Evolutionary conservation across 805 yeast species (phyloP).

Genomic region (Sugiyamaella lignohabitans): DNA sequence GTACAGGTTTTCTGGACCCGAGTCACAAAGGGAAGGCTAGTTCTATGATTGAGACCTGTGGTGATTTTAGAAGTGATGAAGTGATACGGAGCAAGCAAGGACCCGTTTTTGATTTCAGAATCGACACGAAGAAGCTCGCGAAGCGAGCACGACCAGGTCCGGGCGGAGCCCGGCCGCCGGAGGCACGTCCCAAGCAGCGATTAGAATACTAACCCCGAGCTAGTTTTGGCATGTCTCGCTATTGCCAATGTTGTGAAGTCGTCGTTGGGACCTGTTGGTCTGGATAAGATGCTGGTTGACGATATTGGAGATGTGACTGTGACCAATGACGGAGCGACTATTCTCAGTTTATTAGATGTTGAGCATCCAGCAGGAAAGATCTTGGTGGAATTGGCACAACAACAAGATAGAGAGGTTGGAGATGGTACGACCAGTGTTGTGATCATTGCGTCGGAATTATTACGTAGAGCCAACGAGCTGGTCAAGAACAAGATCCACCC

Average conservation of each 20-base stretch:
- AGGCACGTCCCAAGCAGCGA: no score
- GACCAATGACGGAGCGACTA: conserved; percentile 98
- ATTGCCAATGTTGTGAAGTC: conserved; percentile 83
- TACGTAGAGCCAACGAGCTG: conserved; percentile 87
- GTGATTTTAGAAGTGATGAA: no score
- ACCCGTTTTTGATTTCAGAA: no score
- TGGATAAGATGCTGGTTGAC: conserved; percentile 97
- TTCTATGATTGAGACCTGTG: no score
- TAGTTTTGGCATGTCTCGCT: conserved; percentile 77
- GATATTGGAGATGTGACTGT: conserved; percentile 99
- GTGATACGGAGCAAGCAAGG: background rate
- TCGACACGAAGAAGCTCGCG: no score
- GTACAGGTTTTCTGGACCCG: no score
- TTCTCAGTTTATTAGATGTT: conserved; percentile 80
- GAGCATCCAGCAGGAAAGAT: conserved; percentile 99
- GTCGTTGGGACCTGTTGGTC: conserved; percentile 95
- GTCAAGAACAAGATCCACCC: conserved; percentile 95
- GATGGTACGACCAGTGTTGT: conserved; percentile 98
- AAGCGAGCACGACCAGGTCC: no score
- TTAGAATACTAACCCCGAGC: background rate
- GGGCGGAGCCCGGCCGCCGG: no score
- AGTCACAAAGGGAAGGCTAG: no score
- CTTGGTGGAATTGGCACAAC: conserved; percentile 93
- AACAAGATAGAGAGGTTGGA: conserved; percentile 97
- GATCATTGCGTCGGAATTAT: conserved; percentile 85